These are phyloP conservation scores for Metschnikowia orientalis DNA, from an alignment of 805 yeast genomes.

Conservation along the genomic window DNA sequence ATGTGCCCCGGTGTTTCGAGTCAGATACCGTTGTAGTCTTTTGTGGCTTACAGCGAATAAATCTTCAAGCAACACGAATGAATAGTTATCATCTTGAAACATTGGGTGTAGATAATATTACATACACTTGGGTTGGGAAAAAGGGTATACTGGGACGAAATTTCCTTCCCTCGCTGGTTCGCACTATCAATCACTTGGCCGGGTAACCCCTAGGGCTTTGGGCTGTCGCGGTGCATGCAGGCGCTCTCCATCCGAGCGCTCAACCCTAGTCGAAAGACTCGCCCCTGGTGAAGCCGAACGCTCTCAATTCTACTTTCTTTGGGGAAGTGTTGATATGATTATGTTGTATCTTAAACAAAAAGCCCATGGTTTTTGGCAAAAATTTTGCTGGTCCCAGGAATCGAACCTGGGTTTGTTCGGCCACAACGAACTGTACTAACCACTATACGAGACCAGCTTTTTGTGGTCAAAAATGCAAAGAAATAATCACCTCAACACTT, in stretches of 20 bases:
- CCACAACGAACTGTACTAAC: slow-evolving; percentile 72
- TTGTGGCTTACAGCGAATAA: slow-evolving; percentile 56
- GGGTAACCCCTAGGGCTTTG: slow-evolving; percentile 16
- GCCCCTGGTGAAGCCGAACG: too few relatives aligned
- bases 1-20: slow-evolving; percentile 7
- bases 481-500: background rate
- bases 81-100: slow-evolving; percentile 22
- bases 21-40: slow-evolving; percentile 99
- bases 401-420: slow-evolving; percentile 73
- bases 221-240: too few relatives aligned
- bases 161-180: slow-evolving; percentile 1
- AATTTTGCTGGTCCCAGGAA: slow-evolving; percentile 62
- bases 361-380: slow-evolving; percentile 17
- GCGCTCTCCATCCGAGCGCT: too few relatives aligned
- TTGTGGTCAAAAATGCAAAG: background rate
- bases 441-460: slow-evolving; percentile 53
- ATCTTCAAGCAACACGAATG: slow-evolving; percentile 27
- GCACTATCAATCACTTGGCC: slow-evolving; percentile 6
- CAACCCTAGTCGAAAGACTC: too few relatives aligned
- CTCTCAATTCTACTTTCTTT: too few relatives aligned
- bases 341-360: too few relatives aligned
- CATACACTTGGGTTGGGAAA: slow-evolving; percentile 13
- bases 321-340: too few relatives aligned
- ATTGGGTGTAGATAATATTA: too few relatives aligned
- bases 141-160: background rate